phyloP scores from a whole-genome alignment of 169 alveolate species.

The Besnoitia besnoiti region DNA sequence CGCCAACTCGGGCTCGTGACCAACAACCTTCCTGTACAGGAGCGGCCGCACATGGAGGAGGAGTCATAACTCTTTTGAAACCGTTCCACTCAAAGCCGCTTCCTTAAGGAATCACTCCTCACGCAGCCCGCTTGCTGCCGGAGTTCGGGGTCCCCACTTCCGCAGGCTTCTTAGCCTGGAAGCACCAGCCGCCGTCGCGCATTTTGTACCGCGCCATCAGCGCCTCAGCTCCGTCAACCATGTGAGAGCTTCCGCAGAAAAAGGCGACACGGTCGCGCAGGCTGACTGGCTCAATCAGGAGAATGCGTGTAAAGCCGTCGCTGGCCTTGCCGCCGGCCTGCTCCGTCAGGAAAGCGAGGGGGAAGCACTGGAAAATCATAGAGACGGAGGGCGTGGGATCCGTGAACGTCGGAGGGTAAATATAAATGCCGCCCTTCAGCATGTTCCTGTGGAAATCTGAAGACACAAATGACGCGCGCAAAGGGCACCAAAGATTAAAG shows the following conservation, averaged over 20 bases:
- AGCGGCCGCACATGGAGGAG: no score
- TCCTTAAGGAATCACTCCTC: no score
- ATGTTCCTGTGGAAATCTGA: slow-evolving; percentile 77
- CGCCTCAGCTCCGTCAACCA: slow-evolving; percentile 49
- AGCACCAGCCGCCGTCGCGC: slow-evolving; percentile 60
- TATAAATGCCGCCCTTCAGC: slow-evolving; percentile 79
- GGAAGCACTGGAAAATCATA: slow-evolving; percentile 57
- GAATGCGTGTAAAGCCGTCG: slow-evolving; percentile 52
- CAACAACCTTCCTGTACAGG: no score
- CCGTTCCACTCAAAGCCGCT: no score
- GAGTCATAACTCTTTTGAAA: no score
- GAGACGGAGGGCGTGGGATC: slow-evolving; percentile 60
- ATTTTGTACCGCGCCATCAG: slow-evolving; percentile 49
- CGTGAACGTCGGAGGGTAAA: slow-evolving; percentile 73
- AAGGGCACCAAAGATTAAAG: slow-evolving; percentile 60
- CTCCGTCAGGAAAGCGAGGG: slow-evolving; percentile 51
- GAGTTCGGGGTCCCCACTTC: background rate
- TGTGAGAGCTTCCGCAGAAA: slow-evolving; percentile 45
- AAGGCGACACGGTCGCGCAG: slow-evolving; percentile 48
- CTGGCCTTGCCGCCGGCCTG: slow-evolving; percentile 63
- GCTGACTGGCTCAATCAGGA: slow-evolving; percentile 19
- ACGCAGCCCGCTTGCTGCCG: background rate
- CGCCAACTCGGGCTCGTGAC: no score
- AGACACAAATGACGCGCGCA: slow-evolving; percentile 45
- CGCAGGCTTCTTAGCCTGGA: background rate